Evolutionary conservation across 2,329 filamentous ascomycete genomes (phyloP).

Genomic region (Ceratocystis destructans): DNA sequence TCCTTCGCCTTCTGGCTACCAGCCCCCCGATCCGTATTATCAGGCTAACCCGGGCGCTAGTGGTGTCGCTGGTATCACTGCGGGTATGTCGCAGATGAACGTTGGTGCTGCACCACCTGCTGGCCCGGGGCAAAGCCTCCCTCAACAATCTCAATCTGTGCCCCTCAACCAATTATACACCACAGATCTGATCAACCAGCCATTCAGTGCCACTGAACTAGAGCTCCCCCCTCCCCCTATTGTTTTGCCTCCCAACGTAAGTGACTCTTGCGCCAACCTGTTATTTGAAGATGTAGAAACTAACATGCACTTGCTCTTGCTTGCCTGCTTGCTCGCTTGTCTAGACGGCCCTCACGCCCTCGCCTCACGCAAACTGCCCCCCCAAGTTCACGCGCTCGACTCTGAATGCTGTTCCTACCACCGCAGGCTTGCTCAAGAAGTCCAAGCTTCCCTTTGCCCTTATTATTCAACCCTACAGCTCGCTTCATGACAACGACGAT

Average conservation of each 20-base stretch:
- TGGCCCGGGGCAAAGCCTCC: conserved; percentile 38
- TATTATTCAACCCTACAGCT: conserved; percentile 87
- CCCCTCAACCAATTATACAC: conserved; percentile 76
- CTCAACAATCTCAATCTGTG: conserved; percentile 30
- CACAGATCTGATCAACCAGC: conserved; percentile 80
- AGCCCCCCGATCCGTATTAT: conserved; percentile 55
- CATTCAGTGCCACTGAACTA: conserved; percentile 85
- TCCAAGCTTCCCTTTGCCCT: conserved; percentile 90
- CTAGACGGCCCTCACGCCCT: conserved; percentile 79
- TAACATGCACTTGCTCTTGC: not conserved
- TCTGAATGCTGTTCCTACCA: conserved; percentile 84
- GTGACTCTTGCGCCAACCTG: conserved; percentile 27
- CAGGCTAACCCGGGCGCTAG: conserved; percentile 28
- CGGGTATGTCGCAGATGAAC: conserved; percentile 75
- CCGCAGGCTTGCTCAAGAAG: conserved; percentile 86
- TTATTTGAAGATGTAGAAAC: not conserved
- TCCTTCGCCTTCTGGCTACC: conserved; percentile 45
- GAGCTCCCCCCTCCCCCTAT: conserved; percentile 85
- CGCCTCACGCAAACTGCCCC: conserved; percentile 78
- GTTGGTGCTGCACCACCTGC: conserved; percentile 37
- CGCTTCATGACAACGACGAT: conserved; percentile 86
- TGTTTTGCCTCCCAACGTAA: conserved; percentile 79
- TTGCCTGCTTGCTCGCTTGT: too few species aligned
- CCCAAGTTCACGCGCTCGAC: conserved; percentile 93
- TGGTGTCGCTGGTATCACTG: conserved; percentile 58